These are phyloP conservation scores for Bipolaris oryzae DNA, from an alignment of 2,329 filamentous ascomycete genomes.

Conservation along the genomic window DNA sequence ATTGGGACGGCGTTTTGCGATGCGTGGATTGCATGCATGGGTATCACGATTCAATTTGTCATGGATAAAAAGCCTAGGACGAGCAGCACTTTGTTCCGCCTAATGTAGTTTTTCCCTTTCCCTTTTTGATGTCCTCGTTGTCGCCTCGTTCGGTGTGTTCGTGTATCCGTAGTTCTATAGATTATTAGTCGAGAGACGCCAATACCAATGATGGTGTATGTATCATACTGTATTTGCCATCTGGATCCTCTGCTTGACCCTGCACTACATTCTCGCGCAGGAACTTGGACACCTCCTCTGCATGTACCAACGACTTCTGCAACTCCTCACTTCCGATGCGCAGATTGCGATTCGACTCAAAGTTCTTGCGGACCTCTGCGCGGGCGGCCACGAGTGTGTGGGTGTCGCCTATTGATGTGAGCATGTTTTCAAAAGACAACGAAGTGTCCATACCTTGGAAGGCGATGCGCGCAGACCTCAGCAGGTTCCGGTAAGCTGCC, in stretches of 20 bases:
- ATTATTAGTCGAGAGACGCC: constrained; percentile 18
- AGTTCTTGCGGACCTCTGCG: constrained; percentile 72
- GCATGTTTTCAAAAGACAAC: background rate
- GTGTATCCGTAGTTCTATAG: constrained; percentile 81
- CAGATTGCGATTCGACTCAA: constrained; percentile 70
- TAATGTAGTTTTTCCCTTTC: constrained; percentile 51
- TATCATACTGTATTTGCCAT: constrained; percentile 66
- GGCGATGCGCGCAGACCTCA: constrained; percentile 80
- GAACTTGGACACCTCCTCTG: constrained; percentile 80
- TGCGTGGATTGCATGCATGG: constrained; percentile 24
- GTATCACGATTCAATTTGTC: constrained; percentile 40
- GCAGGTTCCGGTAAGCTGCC: constrained; percentile 77
- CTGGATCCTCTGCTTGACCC: constrained; percentile 63
- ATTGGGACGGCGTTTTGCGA: constrained; percentile 36
- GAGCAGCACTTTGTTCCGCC: constrained; percentile 49
- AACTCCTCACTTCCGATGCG: constrained; percentile 64
- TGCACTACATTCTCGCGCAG: constrained; percentile 87
- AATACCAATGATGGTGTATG: constrained; percentile 19
- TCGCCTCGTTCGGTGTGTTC: constrained; percentile 89
- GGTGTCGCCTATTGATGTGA: constrained; percentile 66
- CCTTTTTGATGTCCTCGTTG: constrained; percentile 85
- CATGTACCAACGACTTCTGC: constrained; percentile 72
- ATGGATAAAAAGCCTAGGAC: constrained; percentile 38
- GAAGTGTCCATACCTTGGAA: constrained; percentile 71
- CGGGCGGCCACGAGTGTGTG: constrained; percentile 73